Base-by-base conservation (phyloP, 2,329 filamentous ascomycete species). In the Penicillium sumatraense region DNA sequence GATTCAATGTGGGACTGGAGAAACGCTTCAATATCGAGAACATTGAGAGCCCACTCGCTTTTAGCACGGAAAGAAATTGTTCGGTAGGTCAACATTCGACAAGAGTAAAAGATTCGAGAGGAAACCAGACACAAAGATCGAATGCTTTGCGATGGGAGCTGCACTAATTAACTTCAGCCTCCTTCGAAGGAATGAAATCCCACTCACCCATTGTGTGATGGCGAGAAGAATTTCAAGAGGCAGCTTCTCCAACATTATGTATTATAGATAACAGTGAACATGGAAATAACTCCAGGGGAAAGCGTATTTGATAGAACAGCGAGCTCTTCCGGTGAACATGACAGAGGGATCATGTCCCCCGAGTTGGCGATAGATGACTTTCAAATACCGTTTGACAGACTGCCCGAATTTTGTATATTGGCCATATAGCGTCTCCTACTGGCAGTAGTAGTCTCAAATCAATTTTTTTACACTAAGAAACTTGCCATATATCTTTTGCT, bases 11-110 rank as follows among this genome's bases (percentile, higher is more conserved):
- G 49, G 24, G 29, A 23, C 9, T 10, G 16, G 31, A 59, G 49
- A 44, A 56, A 59, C 13, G 47, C 23, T 24, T 56, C 53, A 8
- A 56, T 27, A 49, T 59, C 47, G 20, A 56, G 35, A 5, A 56
- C 41, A 45, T 55, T 58, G 1, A 58, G 53, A 5, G 56, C 52
- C 46, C 47, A 59, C 41, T 59, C 57, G 23, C 53, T 59, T 9
- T 36, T 29, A 26, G 57, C 53, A 21, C 48, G 50, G 38, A 56
- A 56, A 3, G 41, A 40, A 13, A 59, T 33, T 3, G 46, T 45
- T 26, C 50, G 53, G 21, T 59, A 59, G 9, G 26, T 23, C 1
- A 45, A 5, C 14, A 4, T 13, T 5, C 31, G 31, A 13, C 9
- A n/a, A n/a, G 14, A 13, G n/a, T 7, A 35, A 14, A 13, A n/a